Conservation (phyloP, 371 early-diverging fungal species). For the Mortierella sp. region DNA sequence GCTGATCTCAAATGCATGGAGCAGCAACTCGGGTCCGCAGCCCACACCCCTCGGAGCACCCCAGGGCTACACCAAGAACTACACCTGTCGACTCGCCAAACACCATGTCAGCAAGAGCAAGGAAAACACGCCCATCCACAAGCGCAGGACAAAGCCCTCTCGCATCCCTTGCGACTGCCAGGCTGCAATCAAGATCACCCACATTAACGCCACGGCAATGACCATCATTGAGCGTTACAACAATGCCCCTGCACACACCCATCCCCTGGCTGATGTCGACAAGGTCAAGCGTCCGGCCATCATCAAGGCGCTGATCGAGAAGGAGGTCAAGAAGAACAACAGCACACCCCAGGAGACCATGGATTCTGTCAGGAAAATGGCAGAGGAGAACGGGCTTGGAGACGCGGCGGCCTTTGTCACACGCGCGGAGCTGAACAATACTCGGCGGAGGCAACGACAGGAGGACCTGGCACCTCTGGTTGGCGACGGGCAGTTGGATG, state of each 20-base stretch:
- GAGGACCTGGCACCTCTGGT: neutral
- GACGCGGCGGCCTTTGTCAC: conserved; percentile 2
- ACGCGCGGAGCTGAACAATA: conserved; percentile 25
- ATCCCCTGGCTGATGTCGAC: conserved; percentile 19
- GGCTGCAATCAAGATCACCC: conserved; percentile 3
- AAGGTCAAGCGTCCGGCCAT: conserved; percentile 12
- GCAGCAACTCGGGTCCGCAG: neutral
- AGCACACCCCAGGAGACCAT: conserved; percentile 4
- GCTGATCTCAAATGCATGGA: conserved; percentile 1
- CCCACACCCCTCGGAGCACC: neutral
- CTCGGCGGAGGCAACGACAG: conserved; percentile 17
- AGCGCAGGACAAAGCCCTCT: neutral
- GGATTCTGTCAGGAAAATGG: conserved; percentile 15
- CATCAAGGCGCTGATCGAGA: conserved; percentile 16
- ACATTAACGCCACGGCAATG: neutral
- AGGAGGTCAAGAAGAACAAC: conserved; percentile 23
- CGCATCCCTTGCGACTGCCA: neutral
- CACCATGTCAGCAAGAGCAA: neutral
- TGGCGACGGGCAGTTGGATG: neutral
- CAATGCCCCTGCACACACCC: neutral
- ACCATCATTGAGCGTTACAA: neutral
- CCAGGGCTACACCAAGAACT: neutral
- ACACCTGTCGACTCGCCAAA: neutral
- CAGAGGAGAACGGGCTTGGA: conserved; percentile 10
- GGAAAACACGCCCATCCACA: neutral